These are phyloP conservation scores for Exophiala mesophila DNA, from an alignment of 2,329 filamentous ascomycete species.

Conservation along the genomic window DNA sequence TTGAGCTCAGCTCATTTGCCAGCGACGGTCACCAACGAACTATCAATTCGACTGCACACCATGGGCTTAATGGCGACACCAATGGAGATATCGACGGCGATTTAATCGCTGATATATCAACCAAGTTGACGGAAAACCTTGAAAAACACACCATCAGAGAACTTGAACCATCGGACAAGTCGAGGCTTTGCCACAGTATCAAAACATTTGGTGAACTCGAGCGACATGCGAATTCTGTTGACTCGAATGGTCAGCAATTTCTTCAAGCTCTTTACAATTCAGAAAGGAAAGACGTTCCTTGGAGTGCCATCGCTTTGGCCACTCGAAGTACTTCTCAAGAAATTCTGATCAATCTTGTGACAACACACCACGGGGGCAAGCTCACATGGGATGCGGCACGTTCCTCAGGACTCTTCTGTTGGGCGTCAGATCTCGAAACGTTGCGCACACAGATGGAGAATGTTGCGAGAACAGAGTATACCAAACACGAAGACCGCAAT, in stretches of 20 bases:
- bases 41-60: constrained; percentile 4
- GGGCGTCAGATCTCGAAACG: constrained; percentile 72
- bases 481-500: constrained; percentile 73
- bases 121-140: constrained; percentile 70
- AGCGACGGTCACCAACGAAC: constrained; percentile 29
- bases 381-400: constrained; percentile 81
- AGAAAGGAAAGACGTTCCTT: constrained; percentile 52
- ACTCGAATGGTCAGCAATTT: constrained; percentile 77
- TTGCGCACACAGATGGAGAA: constrained; percentile 76
- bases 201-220: constrained; percentile 82
- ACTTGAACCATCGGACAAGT: constrained; percentile 54
- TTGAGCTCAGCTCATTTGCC: constrained; percentile 47
- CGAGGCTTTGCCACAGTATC: constrained; percentile 66
- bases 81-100: constrained; percentile 55
- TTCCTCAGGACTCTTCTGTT: constrained; percentile 90
- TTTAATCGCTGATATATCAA: constrained; percentile 62
- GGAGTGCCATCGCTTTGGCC: constrained; percentile 80
- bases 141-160: constrained; percentile 69
- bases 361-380: constrained; percentile 69
- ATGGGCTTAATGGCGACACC: constrained; percentile 7
- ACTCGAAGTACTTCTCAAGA: constrained; percentile 65
- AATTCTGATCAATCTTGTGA: constrained; percentile 78
- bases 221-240: constrained; percentile 80
- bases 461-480: constrained; percentile 92
- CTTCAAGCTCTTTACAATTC: constrained; percentile 65